Percentiles rank a stretch among this genome's conserved stretches.
These are phyloP conservation scores for Suillus discolor DNA, from an alignment of 768 basidiomycete species.

Conservation along the genomic window DNA sequence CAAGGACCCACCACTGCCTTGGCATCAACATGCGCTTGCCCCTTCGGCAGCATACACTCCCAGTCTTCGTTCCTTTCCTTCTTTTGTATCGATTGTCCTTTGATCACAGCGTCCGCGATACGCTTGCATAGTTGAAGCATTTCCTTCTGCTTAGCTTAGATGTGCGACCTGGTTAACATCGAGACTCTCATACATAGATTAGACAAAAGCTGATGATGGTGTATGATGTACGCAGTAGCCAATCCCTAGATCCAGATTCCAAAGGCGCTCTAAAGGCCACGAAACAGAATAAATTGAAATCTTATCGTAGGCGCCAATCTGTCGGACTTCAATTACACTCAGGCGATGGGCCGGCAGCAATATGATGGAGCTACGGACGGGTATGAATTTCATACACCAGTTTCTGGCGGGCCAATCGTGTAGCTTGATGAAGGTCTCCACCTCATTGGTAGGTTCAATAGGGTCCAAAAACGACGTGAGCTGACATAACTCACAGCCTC, in stretches of 20 bases:
- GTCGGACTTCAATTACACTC: background rate
- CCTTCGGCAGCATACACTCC: background rate
- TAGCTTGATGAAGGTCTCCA: conserved; percentile 61
- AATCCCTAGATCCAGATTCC: background rate
- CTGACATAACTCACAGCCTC: conserved; percentile 17
- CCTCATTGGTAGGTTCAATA: conserved; percentile 38
- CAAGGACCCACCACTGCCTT: background rate
- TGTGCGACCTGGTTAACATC: background rate
- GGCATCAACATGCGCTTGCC: background rate
- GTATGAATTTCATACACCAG: conserved; percentile 35
- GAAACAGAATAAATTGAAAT: background rate
- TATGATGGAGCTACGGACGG: background rate
- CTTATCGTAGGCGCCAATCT: conserved; percentile 2
- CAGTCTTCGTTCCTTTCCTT: too few relatives aligned
- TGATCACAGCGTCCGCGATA: background rate
- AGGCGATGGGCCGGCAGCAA: background rate
- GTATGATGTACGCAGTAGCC: background rate
- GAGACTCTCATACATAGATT: background rate
- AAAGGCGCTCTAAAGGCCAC: background rate
- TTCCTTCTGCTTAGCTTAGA: background rate
- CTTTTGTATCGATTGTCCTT: background rate
- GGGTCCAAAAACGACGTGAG: conserved; percentile 40
- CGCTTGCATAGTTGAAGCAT: background rate
- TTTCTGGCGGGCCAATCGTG: conserved; percentile 55
- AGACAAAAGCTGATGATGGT: background rate